phyloP scores from a whole-genome alignment of 176 grass and related monocot species.

The Secale cereale region DNA sequence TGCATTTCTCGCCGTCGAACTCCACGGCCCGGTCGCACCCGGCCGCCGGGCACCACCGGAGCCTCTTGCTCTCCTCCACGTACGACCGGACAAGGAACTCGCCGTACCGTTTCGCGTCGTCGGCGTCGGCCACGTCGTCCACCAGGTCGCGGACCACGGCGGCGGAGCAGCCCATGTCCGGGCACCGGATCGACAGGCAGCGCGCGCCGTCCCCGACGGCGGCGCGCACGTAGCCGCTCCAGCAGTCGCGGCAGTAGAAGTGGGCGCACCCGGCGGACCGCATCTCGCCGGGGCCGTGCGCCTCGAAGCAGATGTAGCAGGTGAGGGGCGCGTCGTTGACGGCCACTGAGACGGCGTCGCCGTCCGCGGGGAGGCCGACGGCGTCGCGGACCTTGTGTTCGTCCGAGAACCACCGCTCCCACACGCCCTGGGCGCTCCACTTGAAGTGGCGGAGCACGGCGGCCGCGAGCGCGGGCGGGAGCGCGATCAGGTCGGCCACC shows the following conservation, averaged over 20 bases:
- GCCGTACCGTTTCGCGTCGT: background rate
- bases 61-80: slow-evolving; percentile 41
- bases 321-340: background rate
- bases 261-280: slow-evolving; percentile 29
- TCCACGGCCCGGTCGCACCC: slow-evolving; percentile 34
- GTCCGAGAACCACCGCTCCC: slow-evolving; percentile 31
- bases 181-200: slow-evolving; percentile 52
- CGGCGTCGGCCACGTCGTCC: background rate
- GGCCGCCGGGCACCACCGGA: slow-evolving; percentile 43
- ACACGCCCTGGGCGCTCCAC: slow-evolving; percentile 15
- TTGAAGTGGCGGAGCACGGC: slow-evolving; percentile 13
- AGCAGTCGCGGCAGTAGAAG: slow-evolving; percentile 42
- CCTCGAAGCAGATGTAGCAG: slow-evolving; percentile 36
- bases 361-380: background rate
- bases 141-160: slow-evolving; percentile 34
- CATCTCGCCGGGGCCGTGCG: background rate
- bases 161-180: slow-evolving; percentile 24
- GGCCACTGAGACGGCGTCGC: background rate
- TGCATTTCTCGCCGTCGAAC: background rate
- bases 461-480: background rate
- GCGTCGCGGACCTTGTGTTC: background rate
- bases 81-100: slow-evolving; percentile 30
- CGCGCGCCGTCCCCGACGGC: slow-evolving; percentile 37
- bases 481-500: background rate
- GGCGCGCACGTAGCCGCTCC: slow-evolving; percentile 35